Base-by-base conservation (phyloP, 177 flowering plant genomes). In the Telopea speciosissima region DNA sequence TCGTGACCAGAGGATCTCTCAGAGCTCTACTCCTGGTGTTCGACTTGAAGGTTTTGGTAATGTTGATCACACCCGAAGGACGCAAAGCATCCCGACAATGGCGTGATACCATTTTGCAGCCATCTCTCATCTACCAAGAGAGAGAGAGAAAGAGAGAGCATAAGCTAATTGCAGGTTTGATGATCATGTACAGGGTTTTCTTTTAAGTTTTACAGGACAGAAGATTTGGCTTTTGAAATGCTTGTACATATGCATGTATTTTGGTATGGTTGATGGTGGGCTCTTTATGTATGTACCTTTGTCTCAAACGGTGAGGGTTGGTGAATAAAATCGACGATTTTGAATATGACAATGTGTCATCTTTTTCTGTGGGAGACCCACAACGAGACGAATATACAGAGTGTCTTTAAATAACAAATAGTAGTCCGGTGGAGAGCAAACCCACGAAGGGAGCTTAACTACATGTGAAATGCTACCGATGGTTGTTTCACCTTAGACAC, bases 1-100 rank as follows among this genome's bases (percentile, higher is more conserved):
- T 72, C 68, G 33, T 3, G 75, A 78, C 36, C 77, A 66, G 68
- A 70, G 70, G 60, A 60, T 68, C 24, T 72, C 62, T 8, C 56
- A 42, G 22, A 25, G 28, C 68, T 52, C 77, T 11, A 31, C 21
- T 28, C 54, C 19, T 49, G 54, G 19, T 49, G 54, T 49, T 16
- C 19, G 68, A 36, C 62, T 71, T n/a, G 72, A 69, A 45, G 65
- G 72, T 24, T 60, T 58, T 52, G 75, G 65, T 62, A 40, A 40
- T 65, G 71, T 62, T 61, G 69, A 21, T 70, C 68, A 17, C 62
- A 25, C 52, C 17, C 68, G 36, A 13, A 68, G 65, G 75, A 14
- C 54, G 2, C 70, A 13, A 70, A 73, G 79, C 65, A 64, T 77
- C 54, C 45, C 59, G 17, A 54, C 76, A 52, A 63, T 66, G 71